phyloP scores from a whole-genome alignment of 2,329 filamentous ascomycete species.

The Colletotrichum magnum region DNA sequence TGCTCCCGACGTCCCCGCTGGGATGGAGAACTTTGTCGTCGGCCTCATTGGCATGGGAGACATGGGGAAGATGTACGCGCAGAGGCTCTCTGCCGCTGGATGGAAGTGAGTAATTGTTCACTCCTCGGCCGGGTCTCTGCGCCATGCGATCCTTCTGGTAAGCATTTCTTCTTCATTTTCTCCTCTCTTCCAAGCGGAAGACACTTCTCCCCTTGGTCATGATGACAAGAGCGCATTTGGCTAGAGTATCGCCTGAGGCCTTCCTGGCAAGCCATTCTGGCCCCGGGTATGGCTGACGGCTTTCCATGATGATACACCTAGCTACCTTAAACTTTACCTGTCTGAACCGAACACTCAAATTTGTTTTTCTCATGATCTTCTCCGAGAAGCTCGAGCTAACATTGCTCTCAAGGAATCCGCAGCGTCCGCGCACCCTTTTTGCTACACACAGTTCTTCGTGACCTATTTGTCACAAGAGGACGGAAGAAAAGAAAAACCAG shows the following conservation, averaged over 20 bases:
- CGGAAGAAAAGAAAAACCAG: neutral
- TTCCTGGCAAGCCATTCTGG: slow-evolving; percentile 82
- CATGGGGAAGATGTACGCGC: slow-evolving; percentile 99
- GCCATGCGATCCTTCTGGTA: slow-evolving; percentile 50
- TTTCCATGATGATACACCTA: slow-evolving; percentile 99
- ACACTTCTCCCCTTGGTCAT: slow-evolving; percentile 60
- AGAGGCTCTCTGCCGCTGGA: slow-evolving; percentile 87
- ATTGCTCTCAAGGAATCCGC: slow-evolving; percentile 44
- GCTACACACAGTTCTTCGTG: slow-evolving; percentile 1
- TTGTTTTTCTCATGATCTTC: slow-evolving; percentile 36
- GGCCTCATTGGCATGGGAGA: slow-evolving; percentile 99
- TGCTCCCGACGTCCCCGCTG: slow-evolving; percentile 49
- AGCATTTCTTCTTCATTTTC: slow-evolving; percentile 45
- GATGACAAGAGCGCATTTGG: slow-evolving; percentile 99
- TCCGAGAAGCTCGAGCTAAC: slow-evolving; percentile 39
- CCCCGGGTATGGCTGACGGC: slow-evolving; percentile 69
- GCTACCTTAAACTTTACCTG: slow-evolving; percentile 90
- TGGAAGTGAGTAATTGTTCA: slow-evolving; percentile 80
- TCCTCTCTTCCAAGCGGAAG: neutral
- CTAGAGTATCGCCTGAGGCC: slow-evolving; percentile 89
- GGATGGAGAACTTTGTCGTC: slow-evolving; percentile 80
- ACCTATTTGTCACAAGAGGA: neutral
- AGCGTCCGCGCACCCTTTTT: slow-evolving; percentile 49
- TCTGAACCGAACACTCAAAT: slow-evolving; percentile 75
- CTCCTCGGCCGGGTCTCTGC: slow-evolving; percentile 33